Base-by-base conservation (phyloP, 2,329 filamentous ascomycete species). In the Gnomoniopsis smithogilvyi region DNA sequence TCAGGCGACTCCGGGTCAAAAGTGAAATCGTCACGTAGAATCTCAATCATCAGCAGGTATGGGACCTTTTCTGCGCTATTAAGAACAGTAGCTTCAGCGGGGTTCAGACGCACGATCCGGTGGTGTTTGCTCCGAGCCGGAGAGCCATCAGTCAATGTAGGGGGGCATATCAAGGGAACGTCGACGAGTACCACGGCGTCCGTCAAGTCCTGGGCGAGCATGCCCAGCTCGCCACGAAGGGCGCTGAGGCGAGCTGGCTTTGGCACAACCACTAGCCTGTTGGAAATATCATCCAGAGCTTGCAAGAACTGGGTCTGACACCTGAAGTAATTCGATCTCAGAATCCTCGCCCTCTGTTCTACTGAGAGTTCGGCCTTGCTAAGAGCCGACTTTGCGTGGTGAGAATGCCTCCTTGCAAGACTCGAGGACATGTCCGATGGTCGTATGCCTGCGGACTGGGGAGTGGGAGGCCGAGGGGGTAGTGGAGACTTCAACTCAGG, bases 21-120 rank as follows among this genome's bases (percentile, higher is more conserved):
- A 36, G 88, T 87, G 68, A 95, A 94, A 67, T 95, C 91, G 64
- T 94, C 90, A 24, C 88, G 80, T 51, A 95, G 74, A 22, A 95
- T 87, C 69, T 95, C 91, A 2, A 94, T 85, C 90, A 95, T 93
- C 30, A 95, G 80, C 52, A 95, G 74, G 72, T 92, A 95, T 1
- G 91, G 91, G 48, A 95, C 91, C 69, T 92, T 90, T 71, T 95
- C 90, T 4, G 91, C 91, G 70, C 91, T 95, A 72, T 95, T 95
- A 54, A 95, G 76, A 56, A 93, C 91, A 0, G 91, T 94, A 6
- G 91, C 88, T 72, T 95, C 91, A 1, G 90, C 89, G 7, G 91
- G 91, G 67, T 93, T 95, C 52, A 95, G 80, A 41, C 91, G 84
- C 49, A 95, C 90, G 60, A 95, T 92, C 38, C 91, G 85, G 69